Base-by-base conservation (phyloP, 2,329 filamentous ascomycete genomes). In the Verticillium nubilum region DNA sequence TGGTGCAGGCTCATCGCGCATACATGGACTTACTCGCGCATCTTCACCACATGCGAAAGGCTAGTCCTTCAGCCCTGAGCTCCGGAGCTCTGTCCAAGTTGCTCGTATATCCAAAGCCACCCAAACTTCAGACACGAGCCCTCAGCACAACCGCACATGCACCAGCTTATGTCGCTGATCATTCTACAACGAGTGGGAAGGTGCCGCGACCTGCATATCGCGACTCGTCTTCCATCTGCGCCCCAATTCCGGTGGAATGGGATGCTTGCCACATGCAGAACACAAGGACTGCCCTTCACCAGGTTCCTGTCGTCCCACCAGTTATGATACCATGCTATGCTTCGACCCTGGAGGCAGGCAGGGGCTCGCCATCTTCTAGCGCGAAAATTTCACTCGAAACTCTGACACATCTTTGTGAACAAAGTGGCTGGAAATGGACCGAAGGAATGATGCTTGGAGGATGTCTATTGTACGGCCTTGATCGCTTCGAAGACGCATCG, bases 371-470 rank as follows among this genome's bases (percentile, higher is more conserved):
- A 17, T 53, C 59, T 2, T 52, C 52, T 4, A 60, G 81, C 63
- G 91, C 91, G 9, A 83, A 80, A 54, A 78, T 83, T 6, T 89
- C 90, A 2, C 74, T 96, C 23, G 85, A 90, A 37, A 85, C 92
- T 67, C 79, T 97, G 23, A 86, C 85, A 17, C 85, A 80, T 63
- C 76, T 96, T 6, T 96, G 92, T 69, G 86, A 90, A 67, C 88
- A 94, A 70, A 91, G 88, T 67, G 83, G 82, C 10, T 95, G 91
- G 90, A 84, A 86, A 66, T 99, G 95, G 95, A 84, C 92, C 58
- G 94, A 98, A 69, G 95, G 95, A 2, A 93, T 98, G 79, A 79
- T 98, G 42, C 79, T 98, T 6, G 92, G 90, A 42, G 95, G 95
- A 2, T 98, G 95, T 74, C 79, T 99, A 60, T 89, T 94, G 56